Percentiles rank a stretch among this genome's conserved stretches.
These are phyloP conservation scores for Lepidium didymum DNA, from an alignment of 345 rosid species.

Conservation along the genomic window DNA sequence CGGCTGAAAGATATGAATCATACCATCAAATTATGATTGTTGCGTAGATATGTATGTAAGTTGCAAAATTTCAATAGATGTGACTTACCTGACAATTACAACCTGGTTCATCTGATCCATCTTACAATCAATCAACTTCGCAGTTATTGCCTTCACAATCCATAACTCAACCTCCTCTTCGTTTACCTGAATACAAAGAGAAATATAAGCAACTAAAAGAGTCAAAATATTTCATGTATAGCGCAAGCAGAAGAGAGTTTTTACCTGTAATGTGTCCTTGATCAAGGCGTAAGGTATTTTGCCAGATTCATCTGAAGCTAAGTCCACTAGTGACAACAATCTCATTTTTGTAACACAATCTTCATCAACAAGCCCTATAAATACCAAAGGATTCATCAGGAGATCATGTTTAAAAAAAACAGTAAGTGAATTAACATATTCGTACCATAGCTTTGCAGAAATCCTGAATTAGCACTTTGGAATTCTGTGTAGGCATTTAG, in stretches of 20 bases:
- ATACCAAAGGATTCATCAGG: background rate
- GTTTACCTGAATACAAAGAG: slow-evolving; percentile 43
- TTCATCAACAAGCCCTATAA: slow-evolving; percentile 79
- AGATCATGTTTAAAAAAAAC: background rate
- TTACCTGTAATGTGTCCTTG: slow-evolving; percentile 68
- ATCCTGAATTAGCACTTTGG: slow-evolving; percentile 59
- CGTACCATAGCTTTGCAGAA: slow-evolving; percentile 68
- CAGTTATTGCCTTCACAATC: slow-evolving; percentile 87
- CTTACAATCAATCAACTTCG: slow-evolving; percentile 72
- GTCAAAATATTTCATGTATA: background rate
- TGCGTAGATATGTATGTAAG: background rate
- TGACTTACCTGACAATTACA: slow-evolving; percentile 65
- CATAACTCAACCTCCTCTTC: slow-evolving; percentile 81
- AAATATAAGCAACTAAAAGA: background rate
- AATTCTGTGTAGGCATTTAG: slow-evolving; percentile 76
- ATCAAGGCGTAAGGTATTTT: slow-evolving; percentile 64
- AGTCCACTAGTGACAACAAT: slow-evolving; percentile 82
- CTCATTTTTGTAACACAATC: slow-evolving; percentile 92
- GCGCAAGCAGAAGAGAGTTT: background rate
- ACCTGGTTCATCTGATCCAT: slow-evolving; percentile 97
- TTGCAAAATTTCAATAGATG: background rate
- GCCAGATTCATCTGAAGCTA: slow-evolving; percentile 69
- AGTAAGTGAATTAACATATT: background rate
- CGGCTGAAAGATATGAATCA: slow-evolving; percentile 42
- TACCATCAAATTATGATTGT: background rate